Percentiles rank a stretch among this genome's conserved stretches.
These are phyloP conservation scores for Monosporozyma servazzii DNA, from an alignment of 805 yeast genomes.

Conservation along the genomic window DNA sequence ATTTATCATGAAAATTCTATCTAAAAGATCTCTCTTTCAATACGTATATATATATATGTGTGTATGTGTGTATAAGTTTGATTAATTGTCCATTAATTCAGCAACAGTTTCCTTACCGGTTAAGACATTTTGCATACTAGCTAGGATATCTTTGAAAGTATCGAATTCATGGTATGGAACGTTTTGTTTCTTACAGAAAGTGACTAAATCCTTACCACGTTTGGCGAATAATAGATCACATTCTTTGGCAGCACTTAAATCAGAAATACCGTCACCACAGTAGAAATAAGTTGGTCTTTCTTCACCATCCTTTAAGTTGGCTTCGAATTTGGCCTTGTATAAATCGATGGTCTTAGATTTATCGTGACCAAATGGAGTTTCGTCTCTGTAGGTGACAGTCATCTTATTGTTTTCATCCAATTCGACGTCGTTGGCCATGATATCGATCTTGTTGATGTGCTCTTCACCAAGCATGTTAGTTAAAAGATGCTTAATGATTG, in stretches of 20 bases:
- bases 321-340: slow-evolving; percentile 27
- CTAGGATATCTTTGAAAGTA: slow-evolving; percentile 63
- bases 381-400: slow-evolving; percentile 82
- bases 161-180: slow-evolving; percentile 82
- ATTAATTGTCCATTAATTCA: slow-evolving; percentile 26
- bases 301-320: slow-evolving; percentile 24
- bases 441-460: slow-evolving; percentile 61
- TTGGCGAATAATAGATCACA: slow-evolving; percentile 91
- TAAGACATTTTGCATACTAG: slow-evolving; percentile 47
- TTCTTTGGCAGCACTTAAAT: slow-evolving; percentile 88
- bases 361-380: slow-evolving; percentile 88
- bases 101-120: slow-evolving; percentile 25
- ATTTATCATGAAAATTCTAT: background rate
- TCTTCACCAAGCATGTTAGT: slow-evolving; percentile 67
- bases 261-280: slow-evolving; percentile 97
- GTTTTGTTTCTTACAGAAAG: slow-evolving; percentile 68
- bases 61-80: background rate
- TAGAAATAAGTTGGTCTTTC: slow-evolving; percentile 66
- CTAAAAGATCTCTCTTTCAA: background rate
- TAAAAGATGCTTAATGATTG: slow-evolving; percentile 74
- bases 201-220: slow-evolving; percentile 81
- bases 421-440: slow-evolving; percentile 71
- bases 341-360: slow-evolving; percentile 70
- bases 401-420: slow-evolving; percentile 51
- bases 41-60: background rate